Evolutionary conservation across 2,329 filamentous ascomycete genomes (phyloP).

Genomic region (Emergomyces pasteurianus): DNA sequence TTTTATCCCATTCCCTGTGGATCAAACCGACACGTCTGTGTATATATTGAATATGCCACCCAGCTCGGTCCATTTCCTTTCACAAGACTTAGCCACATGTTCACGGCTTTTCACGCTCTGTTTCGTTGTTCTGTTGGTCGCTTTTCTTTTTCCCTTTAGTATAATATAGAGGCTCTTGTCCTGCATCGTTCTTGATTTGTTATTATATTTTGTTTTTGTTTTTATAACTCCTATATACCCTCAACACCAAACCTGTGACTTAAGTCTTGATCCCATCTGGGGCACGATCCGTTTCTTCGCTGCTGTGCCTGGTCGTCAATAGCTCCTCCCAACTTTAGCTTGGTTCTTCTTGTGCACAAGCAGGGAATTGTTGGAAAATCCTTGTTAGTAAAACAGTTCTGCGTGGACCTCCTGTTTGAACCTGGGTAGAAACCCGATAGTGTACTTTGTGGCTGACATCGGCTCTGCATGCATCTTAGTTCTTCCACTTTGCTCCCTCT

Average conservation of each 20-base stretch:
- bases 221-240: not conserved
- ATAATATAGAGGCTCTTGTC: constrained; percentile 3
- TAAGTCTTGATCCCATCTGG: not conserved
- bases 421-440: not conserved
- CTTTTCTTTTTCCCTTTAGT: constrained; percentile 1
- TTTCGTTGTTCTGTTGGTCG: constrained; percentile 1
- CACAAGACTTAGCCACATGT: constrained; percentile 10
- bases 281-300: not conserved
- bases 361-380: constrained; percentile 2
- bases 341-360: not conserved
- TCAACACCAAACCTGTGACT: not conserved
- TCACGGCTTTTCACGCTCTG: constrained; percentile 1
- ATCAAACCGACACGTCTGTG: not conserved
- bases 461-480: not conserved
- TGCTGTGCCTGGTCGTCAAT: not conserved
- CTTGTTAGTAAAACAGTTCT: constrained; percentile 3
- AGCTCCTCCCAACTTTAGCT: not conserved
- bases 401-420: constrained; percentile 1
- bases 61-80: constrained; percentile 3
- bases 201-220: not conserved
- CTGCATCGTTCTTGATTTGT: constrained; percentile 3
- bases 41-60: constrained; percentile 1
- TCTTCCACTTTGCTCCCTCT: not conserved
- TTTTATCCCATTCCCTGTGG: not conserved
- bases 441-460: not conserved